phyloP scores from a whole-genome alignment of 2,329 filamentous ascomycete species.

The Leptographium galeiforme region DNA sequence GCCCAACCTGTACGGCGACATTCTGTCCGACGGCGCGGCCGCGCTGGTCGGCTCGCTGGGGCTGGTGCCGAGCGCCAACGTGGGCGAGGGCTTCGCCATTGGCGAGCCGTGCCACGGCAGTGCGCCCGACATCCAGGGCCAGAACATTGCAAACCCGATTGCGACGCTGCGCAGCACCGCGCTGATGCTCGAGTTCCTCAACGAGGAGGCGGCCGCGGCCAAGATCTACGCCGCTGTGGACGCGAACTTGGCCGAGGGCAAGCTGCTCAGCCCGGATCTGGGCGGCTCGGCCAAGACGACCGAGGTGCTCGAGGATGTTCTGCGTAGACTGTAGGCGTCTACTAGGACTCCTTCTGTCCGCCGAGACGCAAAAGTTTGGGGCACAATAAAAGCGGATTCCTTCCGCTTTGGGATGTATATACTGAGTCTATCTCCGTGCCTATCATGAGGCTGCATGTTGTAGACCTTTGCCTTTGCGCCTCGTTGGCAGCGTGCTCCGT shows the following conservation, averaged over 20 bases:
- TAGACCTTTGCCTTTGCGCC: too few relatives aligned
- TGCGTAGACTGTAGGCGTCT: slow-evolving; percentile 56
- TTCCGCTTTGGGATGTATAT: too few relatives aligned
- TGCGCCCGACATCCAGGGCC: slow-evolving; percentile 88
- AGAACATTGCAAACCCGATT: slow-evolving; percentile 90
- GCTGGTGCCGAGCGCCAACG: slow-evolving; percentile 88
- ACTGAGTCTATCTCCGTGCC: too few relatives aligned
- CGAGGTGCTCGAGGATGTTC: slow-evolving; percentile 76
- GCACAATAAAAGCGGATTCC: too few relatives aligned
- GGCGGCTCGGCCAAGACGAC: slow-evolving; percentile 77
- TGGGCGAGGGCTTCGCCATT: slow-evolving; percentile 87
- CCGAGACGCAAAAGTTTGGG: background rate
- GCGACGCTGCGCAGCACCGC: slow-evolving; percentile 84
- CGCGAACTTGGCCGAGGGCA: slow-evolving; percentile 72
- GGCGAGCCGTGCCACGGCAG: slow-evolving; percentile 96
- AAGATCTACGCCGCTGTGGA: slow-evolving; percentile 88
- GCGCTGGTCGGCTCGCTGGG: slow-evolving; percentile 86
- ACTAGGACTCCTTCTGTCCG: too few relatives aligned
- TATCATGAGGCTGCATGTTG: too few relatives aligned
- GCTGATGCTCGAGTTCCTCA: slow-evolving; percentile 92
- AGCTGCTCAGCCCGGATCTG: slow-evolving; percentile 74
- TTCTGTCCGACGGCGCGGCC: slow-evolving; percentile 87
- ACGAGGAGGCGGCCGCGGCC: slow-evolving; percentile 74
- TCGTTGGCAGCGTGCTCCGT: too few relatives aligned
- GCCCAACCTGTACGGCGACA: slow-evolving; percentile 94